Percentiles rank a stretch among this genome's conserved stretches.
Evolutionary conservation across 2,329 filamentous ascomycete species (phyloP).

Genomic region (Hymenoscyphus fraxineus): DNA sequence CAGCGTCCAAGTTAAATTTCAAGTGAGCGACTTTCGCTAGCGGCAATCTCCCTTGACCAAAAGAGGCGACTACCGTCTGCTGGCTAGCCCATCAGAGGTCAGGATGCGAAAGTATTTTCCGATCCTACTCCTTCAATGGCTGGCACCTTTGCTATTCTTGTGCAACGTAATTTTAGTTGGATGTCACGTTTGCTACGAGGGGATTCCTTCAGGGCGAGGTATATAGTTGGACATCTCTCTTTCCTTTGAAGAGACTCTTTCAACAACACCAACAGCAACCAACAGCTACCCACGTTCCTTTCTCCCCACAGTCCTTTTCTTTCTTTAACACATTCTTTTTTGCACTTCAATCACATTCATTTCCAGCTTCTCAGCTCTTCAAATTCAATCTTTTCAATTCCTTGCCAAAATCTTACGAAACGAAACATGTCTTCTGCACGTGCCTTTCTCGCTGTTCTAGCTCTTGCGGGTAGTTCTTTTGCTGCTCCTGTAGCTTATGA

Average conservation of each 20-base stretch:
- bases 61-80: not conserved
- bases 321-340: slow-evolving; percentile 5
- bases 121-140: slow-evolving; percentile 2
- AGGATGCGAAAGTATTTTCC: not conserved
- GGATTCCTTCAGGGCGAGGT: not conserved
- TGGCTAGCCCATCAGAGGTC: not conserved
- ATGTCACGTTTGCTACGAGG: not conserved
- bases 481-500: slow-evolving; percentile 2
- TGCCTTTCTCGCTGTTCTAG: slow-evolving; percentile 1
- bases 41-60: not conserved
- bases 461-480: not conserved
- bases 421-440: slow-evolving; percentile 1
- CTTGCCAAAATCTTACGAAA: not conserved
- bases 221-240: not conserved
- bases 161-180: not conserved
- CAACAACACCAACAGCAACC: slow-evolving; percentile 5
- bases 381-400: not conserved
- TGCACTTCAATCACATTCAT: not conserved
- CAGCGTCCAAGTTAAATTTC: not conserved
- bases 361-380: not conserved
- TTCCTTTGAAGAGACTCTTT: not conserved
- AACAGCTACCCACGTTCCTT: slow-evolving; percentile 4
- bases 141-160: not conserved
- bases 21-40: not conserved
- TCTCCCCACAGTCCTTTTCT: not conserved